phyloP scores from a whole-genome alignment of 148 eudicot species.

The Silene conica region DNA sequence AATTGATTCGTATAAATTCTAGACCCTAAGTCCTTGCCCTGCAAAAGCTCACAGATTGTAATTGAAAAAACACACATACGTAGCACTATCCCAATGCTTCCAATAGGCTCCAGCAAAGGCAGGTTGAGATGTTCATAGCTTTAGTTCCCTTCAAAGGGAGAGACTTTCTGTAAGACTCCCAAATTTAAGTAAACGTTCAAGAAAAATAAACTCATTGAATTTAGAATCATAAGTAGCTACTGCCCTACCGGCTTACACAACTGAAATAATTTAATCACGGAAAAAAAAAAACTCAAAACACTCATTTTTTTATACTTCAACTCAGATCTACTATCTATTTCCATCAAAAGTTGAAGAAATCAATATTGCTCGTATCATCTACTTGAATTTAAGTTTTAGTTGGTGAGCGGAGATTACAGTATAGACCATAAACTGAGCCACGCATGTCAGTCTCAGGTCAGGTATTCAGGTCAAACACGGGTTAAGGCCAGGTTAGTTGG shows the following conservation, averaged over 20 bases:
- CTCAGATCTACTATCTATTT: too few species aligned
- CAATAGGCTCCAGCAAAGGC: neutral
- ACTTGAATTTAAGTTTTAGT: too few species aligned
- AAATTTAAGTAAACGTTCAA: too few species aligned
- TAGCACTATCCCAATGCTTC: neutral
- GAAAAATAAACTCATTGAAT: neutral
- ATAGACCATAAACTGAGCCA: neutral
- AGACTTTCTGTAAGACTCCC: neutral
- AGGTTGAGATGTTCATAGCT: neutral
- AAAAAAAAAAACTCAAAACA: too few species aligned
- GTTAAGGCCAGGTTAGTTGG: neutral
- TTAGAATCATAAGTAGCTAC: neutral
- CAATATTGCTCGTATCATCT: too few species aligned
- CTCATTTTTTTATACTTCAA: too few species aligned
- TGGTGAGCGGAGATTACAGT: neutral
- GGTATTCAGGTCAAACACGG: neutral
- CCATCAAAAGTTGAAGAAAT: too few species aligned
- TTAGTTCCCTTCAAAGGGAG: neutral
- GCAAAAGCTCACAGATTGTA: neutral
- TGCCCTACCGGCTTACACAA: neutral
- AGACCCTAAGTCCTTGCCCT: neutral
- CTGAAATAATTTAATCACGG: too few species aligned
- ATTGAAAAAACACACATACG: neutral
- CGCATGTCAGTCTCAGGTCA: neutral
- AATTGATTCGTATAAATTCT: too few species aligned